These are phyloP conservation scores for Lactarius evosmus DNA, from an alignment of 768 basidiomycete genomes.

Conservation along the genomic window DNA sequence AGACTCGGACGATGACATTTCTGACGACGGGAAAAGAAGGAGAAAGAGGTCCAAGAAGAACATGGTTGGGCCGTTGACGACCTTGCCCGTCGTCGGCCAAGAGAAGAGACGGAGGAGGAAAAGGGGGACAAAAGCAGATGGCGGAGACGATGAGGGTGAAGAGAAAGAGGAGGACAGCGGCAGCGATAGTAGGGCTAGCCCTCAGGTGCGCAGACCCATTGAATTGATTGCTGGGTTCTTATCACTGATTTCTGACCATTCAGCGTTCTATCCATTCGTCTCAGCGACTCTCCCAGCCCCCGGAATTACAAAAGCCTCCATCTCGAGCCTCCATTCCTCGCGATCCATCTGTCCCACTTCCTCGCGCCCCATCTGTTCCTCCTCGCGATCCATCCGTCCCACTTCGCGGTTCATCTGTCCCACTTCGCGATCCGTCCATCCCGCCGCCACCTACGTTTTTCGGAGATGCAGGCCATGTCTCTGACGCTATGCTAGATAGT, in stretches of 20 bases:
- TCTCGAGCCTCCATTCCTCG: slow-evolving; percentile 29
- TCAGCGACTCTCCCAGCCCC: slow-evolving; percentile 13
- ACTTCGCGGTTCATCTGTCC: slow-evolving; percentile 43
- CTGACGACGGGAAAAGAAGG: slow-evolving; percentile 50
- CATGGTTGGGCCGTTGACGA: slow-evolving; percentile 55
- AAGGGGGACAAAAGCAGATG: slow-evolving; percentile 43
- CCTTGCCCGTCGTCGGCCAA: slow-evolving; percentile 63
- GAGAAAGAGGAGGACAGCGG: slow-evolving; percentile 50
- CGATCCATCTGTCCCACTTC: slow-evolving; percentile 45
- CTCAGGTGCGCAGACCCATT: slow-evolving; percentile 38
- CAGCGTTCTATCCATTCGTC: slow-evolving; percentile 30
- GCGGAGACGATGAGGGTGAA: slow-evolving; percentile 40
- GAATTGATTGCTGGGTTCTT: slow-evolving; percentile 1
- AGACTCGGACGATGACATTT: slow-evolving; percentile 55
- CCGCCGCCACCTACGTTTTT: slow-evolving; percentile 43
- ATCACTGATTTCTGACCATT: slow-evolving; percentile 4
- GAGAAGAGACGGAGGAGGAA: slow-evolving; percentile 56
- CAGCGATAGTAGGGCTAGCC: slow-evolving; percentile 41
- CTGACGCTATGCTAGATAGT: slow-evolving; percentile 35
- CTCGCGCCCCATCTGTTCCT: slow-evolving; percentile 43
- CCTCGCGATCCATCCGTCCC: slow-evolving; percentile 41
- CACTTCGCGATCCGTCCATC: slow-evolving; percentile 37
- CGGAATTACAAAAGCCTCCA: slow-evolving; percentile 38
- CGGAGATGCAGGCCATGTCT: slow-evolving; percentile 15
- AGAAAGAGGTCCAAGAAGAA: slow-evolving; percentile 49